Evolutionary conservation across 768 basidiomycete species (phyloP), one percentile per base, ranked within the genome.

Genomic region (Suillus spraguei): DNA sequence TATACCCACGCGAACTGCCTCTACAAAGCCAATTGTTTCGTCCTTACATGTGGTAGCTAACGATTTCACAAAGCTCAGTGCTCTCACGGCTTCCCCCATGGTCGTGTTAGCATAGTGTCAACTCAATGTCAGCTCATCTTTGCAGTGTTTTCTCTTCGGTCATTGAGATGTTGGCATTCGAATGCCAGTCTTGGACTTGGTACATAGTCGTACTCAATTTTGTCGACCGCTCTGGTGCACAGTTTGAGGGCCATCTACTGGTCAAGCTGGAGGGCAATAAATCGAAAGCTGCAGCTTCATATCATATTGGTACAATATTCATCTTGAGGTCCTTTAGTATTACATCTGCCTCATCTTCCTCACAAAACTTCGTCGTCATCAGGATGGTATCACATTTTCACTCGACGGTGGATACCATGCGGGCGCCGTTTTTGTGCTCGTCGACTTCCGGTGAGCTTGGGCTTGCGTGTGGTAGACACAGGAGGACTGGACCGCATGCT

Each of bases 231-330:
- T 92, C 95, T 2, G 91, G 92, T 8, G 87, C n/a, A 92, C 70
- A 91, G 90, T 61, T 69, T 98, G 89, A 93, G 60, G 93, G 96
- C 0, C 81, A 85, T 66, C 78, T 97, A 11, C 79, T n/a, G n/a
- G n/a, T n/a, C n/a, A n/a, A n/a, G n/a, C n/a, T n/a, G n/a, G n/a
- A n/a, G n/a, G 95, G 95, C 0, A 49, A 4, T 16, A 7, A 8
- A 50, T 50, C 8, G 4, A 50, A 50, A 50, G 49, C 4, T 50
- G 49, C 3, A 1, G 8, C 14, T 28, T 13, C 14, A 49, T 49
- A 49, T 49, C 22, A 24, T 16, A 22, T 22, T 16, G 47, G 24
- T 28, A 32, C 49, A 28, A 50, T 16, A 49, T 9, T 24, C 24
- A 28, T 14, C 5, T 49, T 22, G 28, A 50, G 6, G 14, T 49